Conservation (phyloP, 176 grass and related monocot species). For the Pharus latifolius region DNA sequence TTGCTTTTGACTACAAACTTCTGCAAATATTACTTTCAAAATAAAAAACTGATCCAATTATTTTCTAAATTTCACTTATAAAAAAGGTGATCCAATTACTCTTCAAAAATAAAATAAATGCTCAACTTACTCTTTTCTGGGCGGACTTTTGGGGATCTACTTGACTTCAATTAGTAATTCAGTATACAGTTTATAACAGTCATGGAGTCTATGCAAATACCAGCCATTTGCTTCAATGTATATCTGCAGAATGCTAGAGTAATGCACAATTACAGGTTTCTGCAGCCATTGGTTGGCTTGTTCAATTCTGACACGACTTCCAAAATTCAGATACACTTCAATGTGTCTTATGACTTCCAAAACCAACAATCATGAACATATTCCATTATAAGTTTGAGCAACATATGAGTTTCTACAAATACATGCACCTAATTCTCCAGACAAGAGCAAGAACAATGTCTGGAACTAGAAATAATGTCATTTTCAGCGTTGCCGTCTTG, state of each 20-base stretch:
- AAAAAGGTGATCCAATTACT: no score
- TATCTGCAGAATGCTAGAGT: neutral
- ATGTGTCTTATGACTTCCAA: neutral
- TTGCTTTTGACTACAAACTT: no score
- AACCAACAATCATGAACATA: neutral
- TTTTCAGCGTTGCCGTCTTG: constrained; percentile 10
- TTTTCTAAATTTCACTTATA: no score
- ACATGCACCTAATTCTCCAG: neutral
- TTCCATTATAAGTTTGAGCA: neutral
- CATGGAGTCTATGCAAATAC: neutral
- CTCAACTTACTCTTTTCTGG: no score
- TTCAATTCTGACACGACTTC: constrained; percentile 5
- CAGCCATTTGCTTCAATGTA: neutral
- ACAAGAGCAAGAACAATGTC: neutral
- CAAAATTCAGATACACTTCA: neutral
- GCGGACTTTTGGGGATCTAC: neutral
- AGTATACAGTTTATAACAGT: no score
- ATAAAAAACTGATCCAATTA: no score
- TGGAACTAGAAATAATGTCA: neutral
- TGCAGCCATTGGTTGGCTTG: neutral
- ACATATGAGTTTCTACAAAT: neutral
- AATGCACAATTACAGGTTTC: neutral
- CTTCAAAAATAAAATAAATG: no score
- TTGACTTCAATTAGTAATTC: neutral
- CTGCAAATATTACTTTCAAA: no score